Base-by-base conservation (phyloP, 768 basidiomycete species). In the Kwoniella bestiolae region DNA sequence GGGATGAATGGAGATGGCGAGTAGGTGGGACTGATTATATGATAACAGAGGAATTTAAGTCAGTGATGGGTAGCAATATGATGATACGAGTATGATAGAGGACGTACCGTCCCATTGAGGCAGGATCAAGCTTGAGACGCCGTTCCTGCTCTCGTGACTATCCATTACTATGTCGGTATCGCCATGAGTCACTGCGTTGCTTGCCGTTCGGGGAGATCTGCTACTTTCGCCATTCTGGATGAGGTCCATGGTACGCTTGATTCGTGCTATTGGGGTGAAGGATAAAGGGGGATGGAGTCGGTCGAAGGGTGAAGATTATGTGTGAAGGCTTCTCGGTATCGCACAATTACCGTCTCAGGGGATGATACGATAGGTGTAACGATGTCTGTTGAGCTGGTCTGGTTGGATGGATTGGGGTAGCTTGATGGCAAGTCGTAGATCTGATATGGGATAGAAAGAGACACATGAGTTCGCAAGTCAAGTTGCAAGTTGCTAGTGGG, bases 21-120 rank as follows among this genome's bases (percentile, higher is more conserved):
- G 38, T 57, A 9, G 67, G 72, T 25, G 72, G 70, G 16, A 71
- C 66, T 67, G 60, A 5, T 1, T n/a, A n/a, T n/a, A n/a, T n/a
- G n/a, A n/a, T n/a, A n/a, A n/a, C n/a, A n/a, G n/a, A n/a, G n/a
- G n/a, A n/a, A n/a, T n/a, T n/a, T n/a, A n/a, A n/a, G n/a, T n/a
- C n/a, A n/a, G n/a, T n/a, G n/a, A n/a, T n/a, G n/a, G n/a, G n/a
- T 31, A 45, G 35, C 2, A 11, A 53, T 28, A 6, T 53, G 38
- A 41, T 41, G 0, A 1, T 16, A 18, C 12, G 18, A 41, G 1
- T 16, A 18, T 11, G 18, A 41, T 0, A 41, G 1, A 41, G 12
- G 14, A 70, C 75, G 44, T 35, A 77, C 75, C 53, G 53, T 77
- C 73, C 75, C 75, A 77, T 18, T 61, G 45, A 16, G 68, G 73